Percentiles rank a stretch among this genome's conserved stretches.
phyloP scores from a whole-genome alignment of 768 basidiomycete species.

The Naganishia friedmannii region DNA sequence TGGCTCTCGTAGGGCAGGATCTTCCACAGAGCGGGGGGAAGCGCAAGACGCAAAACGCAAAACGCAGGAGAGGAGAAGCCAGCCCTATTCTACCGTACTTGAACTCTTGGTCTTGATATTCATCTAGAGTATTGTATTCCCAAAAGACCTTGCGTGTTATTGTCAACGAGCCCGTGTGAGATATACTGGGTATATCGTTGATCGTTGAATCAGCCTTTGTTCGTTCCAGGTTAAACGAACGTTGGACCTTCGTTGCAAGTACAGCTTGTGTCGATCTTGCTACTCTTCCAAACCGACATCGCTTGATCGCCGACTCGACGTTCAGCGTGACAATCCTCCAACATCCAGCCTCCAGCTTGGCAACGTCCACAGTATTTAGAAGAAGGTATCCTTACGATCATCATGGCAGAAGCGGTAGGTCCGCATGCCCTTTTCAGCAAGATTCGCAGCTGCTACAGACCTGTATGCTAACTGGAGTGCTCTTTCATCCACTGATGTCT shows the following conservation, averaged over 20 bases:
- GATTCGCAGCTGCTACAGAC: not conserved
- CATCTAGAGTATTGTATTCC: not conserved
- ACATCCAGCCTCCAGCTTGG: not conserved
- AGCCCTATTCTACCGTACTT: not conserved
- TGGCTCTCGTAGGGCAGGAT: not conserved
- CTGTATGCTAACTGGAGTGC: not conserved
- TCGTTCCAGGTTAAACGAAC: not conserved
- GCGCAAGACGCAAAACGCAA: no score
- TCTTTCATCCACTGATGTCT: not conserved
- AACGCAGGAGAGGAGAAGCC: not conserved
- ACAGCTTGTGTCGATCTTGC: not conserved
- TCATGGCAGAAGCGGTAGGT: not conserved
- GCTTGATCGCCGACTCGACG: not conserved
- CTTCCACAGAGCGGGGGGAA: not conserved
- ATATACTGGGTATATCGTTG: conserved; percentile 5
- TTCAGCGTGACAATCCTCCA: not conserved
- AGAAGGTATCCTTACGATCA: conserved; percentile 1
- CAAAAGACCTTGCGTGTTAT: not conserved
- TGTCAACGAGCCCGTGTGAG: not conserved
- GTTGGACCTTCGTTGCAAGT: not conserved
- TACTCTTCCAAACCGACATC: not conserved
- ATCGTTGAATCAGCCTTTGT: not conserved
- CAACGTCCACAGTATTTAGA: not conserved
- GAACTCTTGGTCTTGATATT: not conserved
- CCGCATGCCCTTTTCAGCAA: not conserved